Base-by-base conservation (phyloP, 2,329 filamentous ascomycete genomes). In the Ceratocystis diversiconidia region DNA sequence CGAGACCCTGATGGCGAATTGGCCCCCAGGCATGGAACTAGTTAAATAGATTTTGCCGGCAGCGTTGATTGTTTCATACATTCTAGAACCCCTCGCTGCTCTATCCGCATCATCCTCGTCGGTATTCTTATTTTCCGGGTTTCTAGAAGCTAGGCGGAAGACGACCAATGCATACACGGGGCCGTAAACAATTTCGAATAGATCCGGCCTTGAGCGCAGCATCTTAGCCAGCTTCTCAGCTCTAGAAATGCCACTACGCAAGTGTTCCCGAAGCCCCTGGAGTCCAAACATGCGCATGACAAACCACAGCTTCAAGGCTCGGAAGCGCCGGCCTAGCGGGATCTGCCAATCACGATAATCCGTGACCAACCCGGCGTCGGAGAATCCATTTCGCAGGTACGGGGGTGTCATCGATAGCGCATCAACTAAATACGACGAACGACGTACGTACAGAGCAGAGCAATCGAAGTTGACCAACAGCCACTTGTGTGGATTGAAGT, bases 291-390 rank as follows among this genome's bases (percentile, higher is more conserved):
- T 86, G 57, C 92, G 81, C 71, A 96, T 78, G 6, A 97, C 91
- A 73, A 96, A 96, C 92, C 92, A 97, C 69, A 96, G 86, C 78
- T 97, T 97, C 66, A 97, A 77, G 2, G 87, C 85, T 68, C 92
- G 83, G 81, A 97, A 97, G 17, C 92, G 82, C 2, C 92, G 81
- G 7, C 92, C 92, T 0, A 97, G 85, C 0, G 92, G 91, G 71
- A 97, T 95, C 76, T 96, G 91, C 92, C 92, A 97, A 79, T 97
- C 92, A 60, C 92, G 85, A 78, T 96, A 96, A 75, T 97, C 92
- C 28, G 90, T 96, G 0, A 96, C 92, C 1, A 92, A 81, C 0
- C 90, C 91, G 46, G 82, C 83, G 70, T 94, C 90, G 2, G 87
- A 89, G 76, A 86, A 90, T 3, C 84, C 78, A 75, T 96, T 96